Percentiles rank a stretch among this genome's conserved stretches.
Conservation (phyloP, 176 grass and related monocot species). For the Zoysia pacifica region DNA sequence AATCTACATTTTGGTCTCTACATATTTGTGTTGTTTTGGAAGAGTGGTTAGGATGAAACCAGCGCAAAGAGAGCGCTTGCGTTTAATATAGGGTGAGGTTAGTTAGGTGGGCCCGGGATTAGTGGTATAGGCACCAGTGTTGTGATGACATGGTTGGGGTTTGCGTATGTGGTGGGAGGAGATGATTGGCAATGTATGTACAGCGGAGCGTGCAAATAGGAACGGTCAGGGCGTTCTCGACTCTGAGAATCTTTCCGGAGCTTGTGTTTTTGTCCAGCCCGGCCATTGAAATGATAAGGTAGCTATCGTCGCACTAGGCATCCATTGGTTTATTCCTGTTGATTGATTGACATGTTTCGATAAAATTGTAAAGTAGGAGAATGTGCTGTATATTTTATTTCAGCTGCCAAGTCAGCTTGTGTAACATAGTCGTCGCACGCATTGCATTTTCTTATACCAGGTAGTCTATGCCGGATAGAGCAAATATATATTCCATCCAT, state of each 20-base stretch:
- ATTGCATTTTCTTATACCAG: not conserved
- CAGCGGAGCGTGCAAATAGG: not conserved
- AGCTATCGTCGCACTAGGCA: not conserved
- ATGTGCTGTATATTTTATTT: not conserved
- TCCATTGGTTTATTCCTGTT: no score
- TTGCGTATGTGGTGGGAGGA: not conserved
- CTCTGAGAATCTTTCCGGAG: not conserved
- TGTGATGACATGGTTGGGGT: not conserved
- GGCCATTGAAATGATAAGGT: slow-evolving; percentile 6
- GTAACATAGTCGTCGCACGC: not conserved
- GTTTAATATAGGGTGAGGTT: slow-evolving; percentile 17
- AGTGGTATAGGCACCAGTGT: slow-evolving; percentile 6
- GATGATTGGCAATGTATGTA: not conserved
- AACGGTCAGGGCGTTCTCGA: not conserved
- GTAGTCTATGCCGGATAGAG: not conserved
- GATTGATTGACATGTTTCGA: no score
- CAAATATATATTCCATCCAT: not conserved
- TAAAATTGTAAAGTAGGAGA: no score
- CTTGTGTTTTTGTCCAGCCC: not conserved
- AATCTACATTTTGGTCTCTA: slow-evolving; percentile 3
- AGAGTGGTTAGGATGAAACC: slow-evolving; percentile 4
- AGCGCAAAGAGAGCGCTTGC: not conserved
- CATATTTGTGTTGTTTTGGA: not conserved
- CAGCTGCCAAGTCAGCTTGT: not conserved
- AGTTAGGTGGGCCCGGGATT: not conserved